Evolutionary conservation across 768 basidiomycete genomes (phyloP).

Genomic region (Cystobasidiopsis lactophilus): DNA sequence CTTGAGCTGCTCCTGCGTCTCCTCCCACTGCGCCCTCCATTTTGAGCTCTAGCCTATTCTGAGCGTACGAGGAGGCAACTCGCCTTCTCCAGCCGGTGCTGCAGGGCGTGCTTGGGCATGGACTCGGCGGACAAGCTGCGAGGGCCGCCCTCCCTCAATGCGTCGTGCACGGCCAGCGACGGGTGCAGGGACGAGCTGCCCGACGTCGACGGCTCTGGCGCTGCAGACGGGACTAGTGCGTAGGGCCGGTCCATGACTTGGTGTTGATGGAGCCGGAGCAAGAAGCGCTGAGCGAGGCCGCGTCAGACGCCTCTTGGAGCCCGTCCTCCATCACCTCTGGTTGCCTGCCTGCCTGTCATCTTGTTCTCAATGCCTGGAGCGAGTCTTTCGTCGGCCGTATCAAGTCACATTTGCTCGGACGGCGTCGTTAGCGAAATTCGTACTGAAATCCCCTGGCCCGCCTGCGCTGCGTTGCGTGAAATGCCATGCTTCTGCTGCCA

Average conservation of each 20-base stretch:
- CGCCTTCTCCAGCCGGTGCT: constrained; percentile 56
- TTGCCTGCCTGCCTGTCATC: too few species aligned
- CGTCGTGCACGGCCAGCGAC: constrained; percentile 54
- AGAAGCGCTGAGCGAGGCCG: too few species aligned
- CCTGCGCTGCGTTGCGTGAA: too few species aligned
- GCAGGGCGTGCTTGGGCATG: constrained; percentile 39
- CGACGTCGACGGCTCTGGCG: background rate
- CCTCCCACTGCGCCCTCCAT: constrained; percentile 50
- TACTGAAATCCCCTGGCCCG: too few species aligned
- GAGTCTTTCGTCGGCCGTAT: too few species aligned
- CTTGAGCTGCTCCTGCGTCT: constrained; percentile 68
- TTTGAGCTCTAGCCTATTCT: background rate
- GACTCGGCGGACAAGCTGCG: constrained; percentile 57
- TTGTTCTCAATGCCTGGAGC: too few species aligned
- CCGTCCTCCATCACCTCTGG: too few species aligned
- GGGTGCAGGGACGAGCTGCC: background rate
- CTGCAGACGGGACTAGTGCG: background rate
- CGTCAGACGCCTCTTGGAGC: too few species aligned
- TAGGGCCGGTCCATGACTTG: background rate
- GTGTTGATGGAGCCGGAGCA: too few species aligned
- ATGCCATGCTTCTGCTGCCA: too few species aligned
- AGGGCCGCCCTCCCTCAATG: constrained; percentile 53
- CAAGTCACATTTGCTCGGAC: too few species aligned
- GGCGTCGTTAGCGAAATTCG: too few species aligned
- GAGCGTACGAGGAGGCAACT: constrained; percentile 19